Base-by-base conservation (phyloP, 2,329 filamentous ascomycete species). In the Dactylonectria macrodidyma region DNA sequence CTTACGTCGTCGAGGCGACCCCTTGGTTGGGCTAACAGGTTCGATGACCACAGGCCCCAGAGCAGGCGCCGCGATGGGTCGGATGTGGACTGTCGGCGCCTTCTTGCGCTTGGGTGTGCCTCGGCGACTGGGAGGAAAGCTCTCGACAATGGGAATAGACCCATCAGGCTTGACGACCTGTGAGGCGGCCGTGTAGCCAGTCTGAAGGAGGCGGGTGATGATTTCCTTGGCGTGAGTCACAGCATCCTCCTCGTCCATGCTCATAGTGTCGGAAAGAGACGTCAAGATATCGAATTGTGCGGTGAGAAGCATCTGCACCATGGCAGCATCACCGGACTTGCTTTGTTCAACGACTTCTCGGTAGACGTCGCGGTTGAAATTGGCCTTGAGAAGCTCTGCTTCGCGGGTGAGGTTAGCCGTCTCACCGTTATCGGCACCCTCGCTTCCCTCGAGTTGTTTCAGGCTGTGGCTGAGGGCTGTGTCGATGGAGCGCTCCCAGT, bases 111-210 rank as follows among this genome's bases (percentile, higher is more conserved):
- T 95, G 0, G 94, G 93, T 2, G 95, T 97, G 22, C 93, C 92
- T 44, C 88, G 84, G 73, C 91, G 92, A 10, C 86, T 88, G 3
- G 94, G 93, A 7, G 93, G 89, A 71, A 94, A 91, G 41, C 88
- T 85, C 65, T 95, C 91, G 5, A 90, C 82, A 0, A 89, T 86
- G 4, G 86, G 84, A 64, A 88, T 80, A 10, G 85, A 84, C 30
- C 94, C 94, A 75, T 98, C 95, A 2, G 95, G 95, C 78, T 97
- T 97, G 79, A 99, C 93, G 30, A 98, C 90, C 74, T 97, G 94
- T 0, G 93, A 91, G 7, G 92, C 90, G 0, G 93, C 91, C 30
- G 90, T 87, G 50, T 90, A 91, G 64, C 95, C 95, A 3, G 89
- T 89, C 66, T 94, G 90, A 16, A 98, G 86, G 65, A 99, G 88